A percentile compares a stretch with the other conserved stretches of the same genome.
Conservation (phyloP, 768 basidiomycete genomes). For the Suillus paluster region DNA sequence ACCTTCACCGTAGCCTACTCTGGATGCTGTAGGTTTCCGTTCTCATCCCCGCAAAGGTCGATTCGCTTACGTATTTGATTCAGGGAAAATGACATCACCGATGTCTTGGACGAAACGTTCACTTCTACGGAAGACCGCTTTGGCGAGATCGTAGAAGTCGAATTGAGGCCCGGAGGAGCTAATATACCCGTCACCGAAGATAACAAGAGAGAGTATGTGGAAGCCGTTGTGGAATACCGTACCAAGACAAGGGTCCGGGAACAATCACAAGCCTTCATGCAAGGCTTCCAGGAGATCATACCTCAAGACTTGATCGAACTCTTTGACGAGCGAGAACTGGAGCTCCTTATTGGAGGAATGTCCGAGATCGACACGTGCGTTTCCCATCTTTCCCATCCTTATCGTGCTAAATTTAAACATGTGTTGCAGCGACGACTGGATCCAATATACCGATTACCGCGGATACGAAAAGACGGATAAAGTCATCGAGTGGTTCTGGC, state of each 20-base stretch:
- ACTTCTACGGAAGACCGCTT: constrained; percentile 74
- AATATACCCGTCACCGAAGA: constrained; percentile 67
- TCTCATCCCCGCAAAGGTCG: neutral
- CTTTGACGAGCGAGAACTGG: constrained; percentile 90
- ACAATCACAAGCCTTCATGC: constrained; percentile 86
- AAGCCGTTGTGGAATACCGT: constrained; percentile 79
- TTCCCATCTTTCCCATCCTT: neutral
- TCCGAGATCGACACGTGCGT: constrained; percentile 86
- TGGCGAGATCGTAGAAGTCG: constrained; percentile 69
- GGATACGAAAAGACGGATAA: constrained; percentile 86
- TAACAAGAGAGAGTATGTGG: constrained; percentile 81
- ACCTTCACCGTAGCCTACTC: constrained; percentile 66
- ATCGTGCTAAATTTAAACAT: neutral
- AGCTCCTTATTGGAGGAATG: constrained; percentile 91
- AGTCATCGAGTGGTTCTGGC: constrained; percentile 96
- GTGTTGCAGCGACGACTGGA: constrained; percentile 78
- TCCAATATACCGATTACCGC: constrained; percentile 91
- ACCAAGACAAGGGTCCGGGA: constrained; percentile 81
- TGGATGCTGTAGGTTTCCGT: constrained; percentile 71
- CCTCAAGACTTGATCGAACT: constrained; percentile 85
- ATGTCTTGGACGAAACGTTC: constrained; percentile 75
- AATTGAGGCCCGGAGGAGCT: constrained; percentile 66
- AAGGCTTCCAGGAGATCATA: constrained; percentile 83
- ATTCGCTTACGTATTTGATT: constrained; percentile 8
- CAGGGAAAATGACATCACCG: constrained; percentile 79